Evolutionary conservation across 2,329 filamentous ascomycete genomes (phyloP).

Genomic region (Aureobasidium sp.): DNA sequence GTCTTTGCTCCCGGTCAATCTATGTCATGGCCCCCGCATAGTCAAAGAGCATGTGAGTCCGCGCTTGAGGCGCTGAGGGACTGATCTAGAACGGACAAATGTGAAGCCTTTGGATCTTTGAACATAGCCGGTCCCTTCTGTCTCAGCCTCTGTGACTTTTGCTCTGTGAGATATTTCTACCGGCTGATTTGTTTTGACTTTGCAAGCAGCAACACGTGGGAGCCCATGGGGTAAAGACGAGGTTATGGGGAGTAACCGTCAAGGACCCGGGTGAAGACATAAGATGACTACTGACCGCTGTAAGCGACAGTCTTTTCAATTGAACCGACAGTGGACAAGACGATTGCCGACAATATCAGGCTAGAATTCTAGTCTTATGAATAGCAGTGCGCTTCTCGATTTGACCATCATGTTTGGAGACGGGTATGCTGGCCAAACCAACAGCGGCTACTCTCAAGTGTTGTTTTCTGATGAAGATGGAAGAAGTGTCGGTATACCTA

Average conservation of each 20-base stretch:
- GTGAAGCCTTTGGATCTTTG: not conserved
- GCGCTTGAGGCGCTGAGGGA: not conserved
- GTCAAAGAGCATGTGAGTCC: not conserved
- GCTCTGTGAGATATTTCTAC: not conserved
- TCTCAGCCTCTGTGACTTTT: not conserved
- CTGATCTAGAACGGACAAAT: not conserved
- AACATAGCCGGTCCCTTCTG: not conserved
- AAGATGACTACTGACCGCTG: not conserved
- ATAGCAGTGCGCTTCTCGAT: not conserved
- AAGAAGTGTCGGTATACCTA: not conserved
- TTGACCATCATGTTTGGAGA: not conserved
- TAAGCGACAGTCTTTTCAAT: not conserved
- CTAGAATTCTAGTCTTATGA: not conserved
- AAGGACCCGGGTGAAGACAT: not conserved
- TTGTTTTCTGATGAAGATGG: not conserved
- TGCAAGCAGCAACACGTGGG: slow-evolving; percentile 6
- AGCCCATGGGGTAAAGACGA: slow-evolving; percentile 8
- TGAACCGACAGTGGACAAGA: not conserved
- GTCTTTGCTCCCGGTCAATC: not conserved
- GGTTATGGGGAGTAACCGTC: not conserved
- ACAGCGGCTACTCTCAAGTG: not conserved
- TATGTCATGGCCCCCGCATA: not conserved
- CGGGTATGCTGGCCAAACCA: not conserved
- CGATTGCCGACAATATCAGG: not conserved
- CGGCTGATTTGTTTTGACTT: slow-evolving; percentile 14